These are phyloP conservation scores for Boletellus sp. DNA, from an alignment of 1,284 basidiomycete species.

Conservation along the genomic window DNA sequence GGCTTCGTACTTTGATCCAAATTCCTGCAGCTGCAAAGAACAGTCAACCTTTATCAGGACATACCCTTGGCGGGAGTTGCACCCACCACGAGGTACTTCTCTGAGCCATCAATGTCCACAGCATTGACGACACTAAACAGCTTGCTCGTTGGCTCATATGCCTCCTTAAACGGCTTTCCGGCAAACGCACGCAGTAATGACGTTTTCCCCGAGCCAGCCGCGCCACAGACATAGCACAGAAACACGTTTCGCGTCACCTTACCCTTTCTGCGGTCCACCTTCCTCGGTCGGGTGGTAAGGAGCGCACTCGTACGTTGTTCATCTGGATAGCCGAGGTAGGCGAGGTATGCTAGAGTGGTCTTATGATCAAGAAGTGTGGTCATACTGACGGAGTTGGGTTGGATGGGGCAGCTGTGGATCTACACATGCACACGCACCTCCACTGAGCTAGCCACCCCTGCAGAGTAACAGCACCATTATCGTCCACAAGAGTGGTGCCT, in stretches of 20 bases:
- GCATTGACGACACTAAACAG: slow-evolving; percentile 91
- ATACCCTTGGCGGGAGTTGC: not conserved
- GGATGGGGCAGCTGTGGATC: not conserved
- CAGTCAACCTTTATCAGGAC: slow-evolving; percentile 6
- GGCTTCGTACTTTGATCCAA: slow-evolving; percentile 91
- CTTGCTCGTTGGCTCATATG: slow-evolving; percentile 86
- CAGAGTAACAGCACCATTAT: slow-evolving; percentile 86
- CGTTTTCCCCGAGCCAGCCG: slow-evolving; percentile 95
- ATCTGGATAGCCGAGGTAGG: slow-evolving; percentile 84
- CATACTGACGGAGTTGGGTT: slow-evolving; percentile 61
- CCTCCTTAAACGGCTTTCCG: slow-evolving; percentile 68
- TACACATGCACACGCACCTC: slow-evolving; percentile 67
- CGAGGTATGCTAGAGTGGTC: slow-evolving; percentile 92
- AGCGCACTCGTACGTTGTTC: slow-evolving; percentile 77
- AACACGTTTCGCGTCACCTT: slow-evolving; percentile 89
- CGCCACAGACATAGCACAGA: slow-evolving; percentile 90
- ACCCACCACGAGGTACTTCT: slow-evolving; percentile 93
- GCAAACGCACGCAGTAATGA: slow-evolving; percentile 83
- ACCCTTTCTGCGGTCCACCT: slow-evolving; percentile 83
- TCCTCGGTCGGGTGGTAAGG: slow-evolving; percentile 77
- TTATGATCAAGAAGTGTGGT: slow-evolving; percentile 92
- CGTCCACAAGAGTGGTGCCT: slow-evolving; percentile 87
- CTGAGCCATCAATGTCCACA: slow-evolving; percentile 90
- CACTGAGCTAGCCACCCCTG: slow-evolving; percentile 99
- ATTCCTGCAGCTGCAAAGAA: slow-evolving; percentile 81